Evolutionary conservation across 202 grass and related monocot genomes (phyloP), one percentile per base, ranked within the genome.

Genomic region (Digitaria exilis): DNA sequence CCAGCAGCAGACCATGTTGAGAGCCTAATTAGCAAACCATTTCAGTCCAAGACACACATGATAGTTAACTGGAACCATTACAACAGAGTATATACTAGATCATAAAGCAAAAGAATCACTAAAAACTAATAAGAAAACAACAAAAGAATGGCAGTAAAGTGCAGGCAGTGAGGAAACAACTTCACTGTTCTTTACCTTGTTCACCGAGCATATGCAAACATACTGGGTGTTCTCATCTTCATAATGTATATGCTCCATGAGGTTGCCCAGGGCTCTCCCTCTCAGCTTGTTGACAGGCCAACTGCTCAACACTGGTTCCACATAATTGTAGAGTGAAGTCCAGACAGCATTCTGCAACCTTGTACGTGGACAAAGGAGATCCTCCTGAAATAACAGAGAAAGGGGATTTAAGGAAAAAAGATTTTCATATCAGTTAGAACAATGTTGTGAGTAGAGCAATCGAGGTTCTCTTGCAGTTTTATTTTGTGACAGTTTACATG

Each of bases 211-310:
- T 34, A 86, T n/a, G 52, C 83, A 86, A 28, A 89, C 15, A 52
- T 89, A 82, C 4, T 82, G 77, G 3, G 69, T 70, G 51, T 65
- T 89, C 1, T 86, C 83, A 29, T 86, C 87, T 76, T 89, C 87
- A 11, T 89, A 89, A 35, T 89, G 77, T 54, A 89, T 78, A 41
- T 86, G 87, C 73, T 89, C 81, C 69, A 86, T 89, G 62, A 85
- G 71, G 3, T 39, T 82, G 17, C 9, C 24, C 35, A 86, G 6
- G 58, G 87, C 87, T 56, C 32, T 86, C 21, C 71, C 66, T 30
- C 87, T 85, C 4, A 86, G 51, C 71, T 65, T 89, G 31, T 35
- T 86, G 16, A 83, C 4, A 4, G 82, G 77, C 82, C 87, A 86
- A 4, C 55, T 71, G 19, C 71, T 63, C 52, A 89, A 5, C 5